Evolutionary conservation across 2,329 filamentous ascomycete genomes (phyloP).

Genomic region (Neonectria faginata): DNA sequence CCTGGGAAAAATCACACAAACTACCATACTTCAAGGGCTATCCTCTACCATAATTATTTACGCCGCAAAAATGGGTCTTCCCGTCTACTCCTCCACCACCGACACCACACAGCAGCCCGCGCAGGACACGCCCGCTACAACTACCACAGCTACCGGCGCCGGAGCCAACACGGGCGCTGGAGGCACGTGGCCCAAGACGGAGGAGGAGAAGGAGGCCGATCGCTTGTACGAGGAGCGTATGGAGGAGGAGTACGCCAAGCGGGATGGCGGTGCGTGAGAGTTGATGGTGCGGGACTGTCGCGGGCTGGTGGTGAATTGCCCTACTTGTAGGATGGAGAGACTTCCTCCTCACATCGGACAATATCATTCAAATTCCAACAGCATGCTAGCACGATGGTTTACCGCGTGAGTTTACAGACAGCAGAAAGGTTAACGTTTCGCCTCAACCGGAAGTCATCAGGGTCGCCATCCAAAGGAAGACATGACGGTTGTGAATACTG

Average conservation of each 20-base stretch:
- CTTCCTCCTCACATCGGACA: background rate
- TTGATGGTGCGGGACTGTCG: background rate
- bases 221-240: constrained; percentile 63
- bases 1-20: background rate
- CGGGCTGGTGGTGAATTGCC: background rate
- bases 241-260: constrained; percentile 68
- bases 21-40: background rate
- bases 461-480: background rate
- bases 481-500: background rate
- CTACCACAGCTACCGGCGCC: constrained; percentile 52
- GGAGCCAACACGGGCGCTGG: constrained; percentile 64
- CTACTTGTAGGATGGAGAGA: background rate
- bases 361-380: background rate
- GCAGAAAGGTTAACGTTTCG: background rate
- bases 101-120: constrained; percentile 29
- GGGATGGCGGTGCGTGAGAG: constrained; percentile 61
- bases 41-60: background rate
- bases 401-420: background rate
- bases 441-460: background rate
- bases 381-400: background rate
- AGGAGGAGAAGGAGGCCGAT: constrained; percentile 62
- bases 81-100: constrained; percentile 34
- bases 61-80: constrained; percentile 46
- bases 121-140: constrained; percentile 4
- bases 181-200: constrained; percentile 60